These are phyloP conservation scores for Aureobasidium mangrovei DNA, from an alignment of 2,329 filamentous ascomycete species.

Conservation along the genomic window DNA sequence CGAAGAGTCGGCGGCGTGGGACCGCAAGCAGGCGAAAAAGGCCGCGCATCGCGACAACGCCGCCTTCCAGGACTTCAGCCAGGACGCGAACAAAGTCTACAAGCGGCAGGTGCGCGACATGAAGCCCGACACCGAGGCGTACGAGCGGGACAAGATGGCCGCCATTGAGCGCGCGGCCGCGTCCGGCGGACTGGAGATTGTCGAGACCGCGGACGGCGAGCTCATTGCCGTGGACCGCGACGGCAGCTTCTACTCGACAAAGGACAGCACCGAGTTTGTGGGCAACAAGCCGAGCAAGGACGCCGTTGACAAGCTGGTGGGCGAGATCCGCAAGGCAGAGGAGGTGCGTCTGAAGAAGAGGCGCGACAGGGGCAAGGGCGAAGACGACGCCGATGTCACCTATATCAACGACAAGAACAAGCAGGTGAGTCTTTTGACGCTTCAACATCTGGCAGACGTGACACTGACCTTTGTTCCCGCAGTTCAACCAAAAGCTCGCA, in stretches of 20 bases:
- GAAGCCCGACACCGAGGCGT: conserved; percentile 68
- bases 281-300: conserved; percentile 82
- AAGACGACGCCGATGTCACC: conserved; percentile 84
- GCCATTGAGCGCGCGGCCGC: conserved; percentile 79
- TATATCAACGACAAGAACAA: conserved; percentile 99
- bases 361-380: conserved; percentile 63
- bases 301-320: conserved; percentile 78
- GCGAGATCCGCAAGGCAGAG: conserved; percentile 80
- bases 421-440: conserved; percentile 20
- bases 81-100: conserved; percentile 87
- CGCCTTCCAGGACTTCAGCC: conserved; percentile 79
- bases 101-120: conserved; percentile 79
- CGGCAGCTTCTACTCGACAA: conserved; percentile 82
- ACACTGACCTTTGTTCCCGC: conserved; percentile 26
- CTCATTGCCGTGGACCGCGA: conserved; percentile 88
- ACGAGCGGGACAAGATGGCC: conserved; percentile 76
- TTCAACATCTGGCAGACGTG: neutral
- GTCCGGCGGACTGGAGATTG: conserved; percentile 78
- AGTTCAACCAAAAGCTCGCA: conserved; percentile 95
- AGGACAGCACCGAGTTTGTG: conserved; percentile 70
- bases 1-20: conserved; percentile 91
- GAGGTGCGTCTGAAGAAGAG: conserved; percentile 79
- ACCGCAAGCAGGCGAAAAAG: conserved; percentile 82
- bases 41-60: conserved; percentile 71
- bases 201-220: conserved; percentile 92